Evolutionary conservation across 306 rosid genomes (phyloP), one percentile per base, ranked within the genome.

Genomic region (Pachyrhizus erosus): DNA sequence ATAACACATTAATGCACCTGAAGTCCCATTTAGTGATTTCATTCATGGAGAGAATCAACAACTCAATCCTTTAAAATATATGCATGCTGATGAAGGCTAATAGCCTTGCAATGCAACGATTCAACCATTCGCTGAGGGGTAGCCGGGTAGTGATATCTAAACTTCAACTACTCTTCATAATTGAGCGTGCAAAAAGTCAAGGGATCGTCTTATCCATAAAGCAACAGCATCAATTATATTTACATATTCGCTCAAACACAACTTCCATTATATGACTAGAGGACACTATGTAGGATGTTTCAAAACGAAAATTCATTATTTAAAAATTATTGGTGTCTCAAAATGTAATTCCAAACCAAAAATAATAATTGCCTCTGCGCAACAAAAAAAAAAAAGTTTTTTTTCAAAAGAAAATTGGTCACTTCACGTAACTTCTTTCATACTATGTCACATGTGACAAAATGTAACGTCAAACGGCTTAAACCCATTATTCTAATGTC

Each of bases 121-220:
- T 37, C 42, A 37, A 37, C 42, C 8, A 37, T 37, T 7, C 42
- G 42, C 9, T 37, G 10, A 37, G 42, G 10, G 42, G n/a, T 3
- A 5, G 37, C 37, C 39, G 4, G 29, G 23, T 57, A 62, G 57
- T n/a, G 66, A 51, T 61, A 8, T 75, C 54, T 39, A 77, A 75
- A 24, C 40, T 18, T 74, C 80, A 65, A 57, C 40, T 18, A 52
- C 70, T 64, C 70, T 27, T 51, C 57, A 23, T 62, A 40, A 73
- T 73, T 73, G 68, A 26, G 15, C 26, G n/a, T n/a, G 71, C 14
- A 6, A 34, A 24, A 75, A 75, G 76, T 82, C 51, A 74, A 75
- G 40, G 43, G 17, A 42, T 57, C 72, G 18, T 31, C 52, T 80
- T 58, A 73, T 73, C 68, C 66, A 48, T 5, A 49, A 66, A 34